Evolutionary conservation across 192 early-diverging fungal species (phyloP), one percentile per base, ranked within the genome.

Genomic region (Gonapodya prolifera): DNA sequence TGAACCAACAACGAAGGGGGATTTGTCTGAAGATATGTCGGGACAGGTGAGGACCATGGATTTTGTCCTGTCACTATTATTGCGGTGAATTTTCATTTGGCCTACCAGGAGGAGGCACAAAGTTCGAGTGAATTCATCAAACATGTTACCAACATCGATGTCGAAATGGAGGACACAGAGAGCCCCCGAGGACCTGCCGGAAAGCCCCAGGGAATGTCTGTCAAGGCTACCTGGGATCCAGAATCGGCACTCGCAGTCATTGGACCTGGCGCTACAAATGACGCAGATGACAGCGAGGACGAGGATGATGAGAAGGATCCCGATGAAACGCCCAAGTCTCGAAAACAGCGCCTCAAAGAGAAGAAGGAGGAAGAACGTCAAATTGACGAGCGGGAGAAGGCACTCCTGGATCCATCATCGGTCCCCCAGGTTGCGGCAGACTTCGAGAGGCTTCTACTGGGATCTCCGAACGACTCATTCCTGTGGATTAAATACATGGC

Each of bases 401-500:
- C 78, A n/a, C 70, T 86, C 1, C 78, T 88, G 8, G 85, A 86
- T 35, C 78, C 75, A 1, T 74, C 81, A 30, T 77, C 69, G 70
- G 81, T 93, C 30, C 94, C 94, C 33, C 90, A 93, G 82, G 83
- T 88, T 1, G 87, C 93, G 23, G 84, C 87, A 17, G 96, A 97
- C 80, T 99, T 93, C 81, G 98, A 99, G 81, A 90, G 96, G 75
- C 83, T 98, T 70, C 81, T 99, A 33, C 84, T 99, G 69, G 94
- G 94, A 31, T 96, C 94, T 13, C 98, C 98, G 69, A 94, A 96
- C 85, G 94, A 92, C 75, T 99, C 98, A 28, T 97, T 91, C 86
- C 78, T 99, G 73, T 99, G 98, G 98, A 95, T 99, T 81, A 96
- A 99, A 84, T 99, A 95, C 82, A 99, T 99, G 96, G 95, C 96